Evolutionary conservation across 805 yeast species (phyloP), one percentile per base, ranked within the genome.

Genomic region (Yarrowia sp.): DNA sequence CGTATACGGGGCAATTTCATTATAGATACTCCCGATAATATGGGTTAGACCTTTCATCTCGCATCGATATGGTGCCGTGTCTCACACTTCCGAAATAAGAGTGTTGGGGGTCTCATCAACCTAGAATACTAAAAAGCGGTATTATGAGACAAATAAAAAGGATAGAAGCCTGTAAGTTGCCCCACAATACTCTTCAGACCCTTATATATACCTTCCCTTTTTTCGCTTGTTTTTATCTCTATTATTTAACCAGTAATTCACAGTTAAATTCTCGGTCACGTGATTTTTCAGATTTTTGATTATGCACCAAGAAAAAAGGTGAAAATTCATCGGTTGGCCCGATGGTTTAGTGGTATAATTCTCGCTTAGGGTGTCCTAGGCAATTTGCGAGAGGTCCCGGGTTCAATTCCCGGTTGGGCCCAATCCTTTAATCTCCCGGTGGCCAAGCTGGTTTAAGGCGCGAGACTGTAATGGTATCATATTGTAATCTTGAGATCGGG

Each of bases 331-430:
- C 52, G 38, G 54, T 4, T 38, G 61, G 61, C 61, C 61, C 61
- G 61, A 54, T 54, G 61, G 61, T 54, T 54, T 54, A 54, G 61
- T 54, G 61, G 61, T 54, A 54, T 54, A 54, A 54, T 54, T 54
- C 61, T 54, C 61, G 61, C 61, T 54, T 54, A 54, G 61, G 61
- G 61, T 54, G 8, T 54, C 61, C 61, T 54, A 17, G 19, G 61
- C 61, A 54, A 54, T 54, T 38, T 54, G 61, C 61, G 61, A 54
- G 61, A 54, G 61, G 61, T 54, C 61, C 61, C 61, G 61, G 61
- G 61, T 54, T 54, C 61, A 54, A 54, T 54, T 54, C 61, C 61
- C 61, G 61, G 61, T 54, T 54, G 61, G 61, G 61, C 61, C 61
- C 61, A 33, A 5, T 14, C 26, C 12, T 38, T 26, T 32, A 2